Conservation (phyloP, 2,329 filamentous ascomycete species). For the Trichoderma endophyticum region DNA sequence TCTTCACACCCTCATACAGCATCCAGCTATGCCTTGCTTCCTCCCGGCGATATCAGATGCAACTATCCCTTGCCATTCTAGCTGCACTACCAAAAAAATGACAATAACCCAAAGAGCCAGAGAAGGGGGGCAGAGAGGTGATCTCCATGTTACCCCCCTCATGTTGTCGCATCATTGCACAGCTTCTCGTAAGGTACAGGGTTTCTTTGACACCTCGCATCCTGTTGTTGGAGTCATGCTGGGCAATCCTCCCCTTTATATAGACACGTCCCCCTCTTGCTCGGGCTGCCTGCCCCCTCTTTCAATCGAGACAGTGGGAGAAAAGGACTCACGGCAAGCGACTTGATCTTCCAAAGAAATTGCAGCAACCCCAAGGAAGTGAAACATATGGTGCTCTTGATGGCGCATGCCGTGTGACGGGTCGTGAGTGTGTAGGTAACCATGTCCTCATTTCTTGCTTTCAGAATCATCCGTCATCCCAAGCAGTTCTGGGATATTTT, state of each 20-base stretch:
- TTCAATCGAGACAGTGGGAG: neutral
- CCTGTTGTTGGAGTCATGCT: neutral
- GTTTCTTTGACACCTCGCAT: conserved; percentile 5
- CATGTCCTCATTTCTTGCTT: neutral
- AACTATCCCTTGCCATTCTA: neutral
- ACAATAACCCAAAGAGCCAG: neutral
- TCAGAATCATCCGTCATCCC: neutral
- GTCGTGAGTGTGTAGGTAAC: neutral
- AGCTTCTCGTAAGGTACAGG: conserved; percentile 7
- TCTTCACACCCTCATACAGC: conserved; percentile 5
- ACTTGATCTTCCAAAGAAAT: conserved; percentile 18
- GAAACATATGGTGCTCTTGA: conserved; percentile 17
- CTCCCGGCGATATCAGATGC: conserved; percentile 16
- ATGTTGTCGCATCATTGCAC: neutral
- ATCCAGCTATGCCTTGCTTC: neutral
- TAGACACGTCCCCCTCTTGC: neutral
- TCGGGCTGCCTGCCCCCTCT: neutral
- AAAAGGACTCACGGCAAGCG: conserved; percentile 12
- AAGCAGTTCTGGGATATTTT: neutral
- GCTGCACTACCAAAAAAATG: neutral
- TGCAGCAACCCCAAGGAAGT: conserved; percentile 13
- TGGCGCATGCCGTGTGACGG: conserved; percentile 8
- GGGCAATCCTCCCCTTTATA: neutral
- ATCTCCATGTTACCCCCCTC: neutral
- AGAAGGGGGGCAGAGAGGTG: neutral